Percentiles rank a stretch among this genome's conserved stretches.
These are phyloP conservation scores for Fusarium sp. DNA, from an alignment of 2,329 filamentous ascomycete genomes.

Conservation along the genomic window DNA sequence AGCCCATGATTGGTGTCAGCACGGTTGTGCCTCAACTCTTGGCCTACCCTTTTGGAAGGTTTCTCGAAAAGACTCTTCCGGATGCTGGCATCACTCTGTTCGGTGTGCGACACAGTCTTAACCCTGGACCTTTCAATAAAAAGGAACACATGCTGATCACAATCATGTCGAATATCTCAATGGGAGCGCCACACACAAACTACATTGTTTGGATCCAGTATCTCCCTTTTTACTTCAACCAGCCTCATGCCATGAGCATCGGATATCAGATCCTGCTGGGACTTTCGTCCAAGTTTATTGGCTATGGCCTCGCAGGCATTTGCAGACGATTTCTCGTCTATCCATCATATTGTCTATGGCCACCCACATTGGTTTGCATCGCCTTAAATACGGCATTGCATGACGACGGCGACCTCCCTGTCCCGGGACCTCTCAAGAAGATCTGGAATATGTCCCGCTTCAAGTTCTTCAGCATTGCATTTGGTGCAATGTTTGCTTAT, in stretches of 20 bases:
- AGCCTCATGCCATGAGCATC: constrained; percentile 62
- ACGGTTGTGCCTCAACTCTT: constrained; percentile 69
- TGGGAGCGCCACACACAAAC: constrained; percentile 62
- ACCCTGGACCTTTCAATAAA: constrained; percentile 68
- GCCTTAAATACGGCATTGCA: constrained; percentile 65
- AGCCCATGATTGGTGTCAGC: constrained; percentile 66
- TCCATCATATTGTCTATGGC: constrained; percentile 67
- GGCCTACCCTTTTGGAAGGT: constrained; percentile 67
- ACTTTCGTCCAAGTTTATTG: constrained; percentile 67
- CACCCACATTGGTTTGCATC: constrained; percentile 63
- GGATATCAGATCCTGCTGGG: constrained; percentile 65
- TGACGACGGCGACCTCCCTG: constrained; percentile 52
- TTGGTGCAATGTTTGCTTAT: constrained; percentile 64
- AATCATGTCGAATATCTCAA: constrained; percentile 72
- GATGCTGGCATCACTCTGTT: constrained; percentile 62
- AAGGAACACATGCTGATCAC: constrained; percentile 73
- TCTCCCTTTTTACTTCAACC: constrained; percentile 64
- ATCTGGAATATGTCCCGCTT: constrained; percentile 60
- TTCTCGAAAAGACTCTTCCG: constrained; percentile 64
- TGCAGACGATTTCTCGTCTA: constrained; percentile 65
- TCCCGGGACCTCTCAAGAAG: constrained; percentile 50
- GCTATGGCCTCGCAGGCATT: constrained; percentile 67
- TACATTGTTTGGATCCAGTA: constrained; percentile 65
- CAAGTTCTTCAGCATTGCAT: constrained; percentile 61
- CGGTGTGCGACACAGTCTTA: constrained; percentile 63